A percentile compares a stretch with the other conserved stretches of the same genome.
Evolutionary conservation across 257 asterid species (phyloP).

Genomic region (Solanum verrucosum): DNA sequence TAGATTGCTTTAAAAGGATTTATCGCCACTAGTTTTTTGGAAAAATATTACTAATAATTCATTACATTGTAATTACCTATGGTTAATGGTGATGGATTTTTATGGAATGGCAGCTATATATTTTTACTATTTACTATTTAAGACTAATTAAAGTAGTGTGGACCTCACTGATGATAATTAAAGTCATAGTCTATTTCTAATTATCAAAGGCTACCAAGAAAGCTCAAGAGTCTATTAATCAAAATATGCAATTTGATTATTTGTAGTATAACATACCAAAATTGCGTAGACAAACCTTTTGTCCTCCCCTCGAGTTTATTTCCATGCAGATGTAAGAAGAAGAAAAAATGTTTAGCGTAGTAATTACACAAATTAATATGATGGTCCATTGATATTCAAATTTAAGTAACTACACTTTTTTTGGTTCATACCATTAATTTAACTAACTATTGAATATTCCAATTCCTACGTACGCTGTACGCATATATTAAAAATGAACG

Average conservation of each 20-base stretch:
- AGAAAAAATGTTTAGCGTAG: background rate
- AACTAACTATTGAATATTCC: background rate
- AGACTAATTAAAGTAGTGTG: background rate
- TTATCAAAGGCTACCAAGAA: background rate
- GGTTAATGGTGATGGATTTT: background rate
- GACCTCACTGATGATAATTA: background rate
- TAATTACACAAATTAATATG: background rate
- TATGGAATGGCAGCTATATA: background rate
- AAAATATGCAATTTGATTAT: background rate
- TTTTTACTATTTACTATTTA: background rate
- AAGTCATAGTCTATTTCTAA: background rate
- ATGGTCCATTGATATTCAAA: background rate
- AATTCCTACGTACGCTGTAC: background rate
- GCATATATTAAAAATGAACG: background rate
- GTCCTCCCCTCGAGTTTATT: constrained; percentile 3
- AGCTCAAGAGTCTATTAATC: background rate
- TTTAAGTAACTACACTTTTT: background rate
- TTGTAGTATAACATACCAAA: constrained; percentile 2
- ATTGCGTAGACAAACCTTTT: constrained; percentile 10
- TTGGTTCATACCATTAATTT: background rate
- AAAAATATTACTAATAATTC: background rate
- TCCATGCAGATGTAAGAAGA: constrained; percentile 7
- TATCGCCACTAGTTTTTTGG: background rate
- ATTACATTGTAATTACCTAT: background rate
- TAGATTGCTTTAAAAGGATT: background rate